phyloP scores from a whole-genome alignment of 805 yeast species.

The Ogataea wickerhamii region DNA sequence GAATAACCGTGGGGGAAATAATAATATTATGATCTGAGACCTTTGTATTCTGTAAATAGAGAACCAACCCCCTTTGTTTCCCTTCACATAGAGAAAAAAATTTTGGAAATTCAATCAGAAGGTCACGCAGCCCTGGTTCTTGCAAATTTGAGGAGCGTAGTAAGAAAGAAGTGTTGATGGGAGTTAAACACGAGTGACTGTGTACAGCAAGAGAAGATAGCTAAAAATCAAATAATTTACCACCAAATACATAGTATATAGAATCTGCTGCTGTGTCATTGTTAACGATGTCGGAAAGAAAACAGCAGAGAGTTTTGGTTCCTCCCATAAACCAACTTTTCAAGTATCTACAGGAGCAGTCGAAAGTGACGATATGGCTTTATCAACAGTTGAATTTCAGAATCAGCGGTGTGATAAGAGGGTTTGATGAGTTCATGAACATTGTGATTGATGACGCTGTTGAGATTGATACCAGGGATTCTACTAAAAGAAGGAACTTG shows the following conservation, averaged over 20 bases:
- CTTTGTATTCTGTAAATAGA: no score
- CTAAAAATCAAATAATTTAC: no score
- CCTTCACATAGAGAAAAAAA: background rate
- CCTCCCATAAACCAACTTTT: slow-evolving; percentile 93
- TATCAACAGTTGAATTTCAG: slow-evolving; percentile 77
- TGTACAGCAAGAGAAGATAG: no score
- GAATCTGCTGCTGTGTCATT: no score
- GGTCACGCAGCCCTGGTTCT: slow-evolving; percentile 1
- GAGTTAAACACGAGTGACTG: no score
- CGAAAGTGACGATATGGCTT: slow-evolving; percentile 80
- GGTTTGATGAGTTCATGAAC: slow-evolving; percentile 98
- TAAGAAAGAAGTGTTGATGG: no score
- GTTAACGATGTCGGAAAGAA: slow-evolving; percentile 36
- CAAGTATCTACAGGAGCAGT: slow-evolving; percentile 78
- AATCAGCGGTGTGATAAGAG: slow-evolving; percentile 79
- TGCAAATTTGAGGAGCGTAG: no score
- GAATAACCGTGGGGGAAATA: no score
- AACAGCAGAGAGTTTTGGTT: slow-evolving; percentile 53
- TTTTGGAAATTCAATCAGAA: background rate
- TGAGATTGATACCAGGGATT: slow-evolving; percentile 55
- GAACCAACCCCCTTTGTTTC: background rate
- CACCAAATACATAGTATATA: no score
- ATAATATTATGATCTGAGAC: no score
- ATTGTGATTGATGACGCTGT: slow-evolving; percentile 55
- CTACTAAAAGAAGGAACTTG: slow-evolving; percentile 41